Base-by-base conservation (phyloP, 2,329 filamentous ascomycete genomes). In the Teratosphaeria gauchensis region DNA sequence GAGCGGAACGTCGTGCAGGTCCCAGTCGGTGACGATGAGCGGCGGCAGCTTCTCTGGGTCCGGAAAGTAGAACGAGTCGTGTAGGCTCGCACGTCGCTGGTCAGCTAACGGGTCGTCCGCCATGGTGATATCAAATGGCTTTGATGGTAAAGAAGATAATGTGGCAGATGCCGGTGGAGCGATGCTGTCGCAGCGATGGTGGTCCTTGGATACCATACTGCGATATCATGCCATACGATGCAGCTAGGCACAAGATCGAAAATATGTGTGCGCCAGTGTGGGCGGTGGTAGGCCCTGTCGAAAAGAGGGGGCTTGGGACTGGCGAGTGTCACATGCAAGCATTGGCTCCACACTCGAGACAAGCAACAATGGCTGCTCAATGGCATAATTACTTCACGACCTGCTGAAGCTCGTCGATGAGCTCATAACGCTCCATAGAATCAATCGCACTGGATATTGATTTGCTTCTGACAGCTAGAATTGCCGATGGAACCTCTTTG, bases 1-100 rank as follows among this genome's bases (percentile, higher is more conserved):
- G 14, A 59, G 55, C 14, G 53, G 21, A 51, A 30, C 28, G 16
- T 31, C n/a, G 53, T 24, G 56, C n/a, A 46, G 19, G 31, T 59
- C 58, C 54, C 55, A 59, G 35, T 59, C 58, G n/a, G 42, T 48
- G 24, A 57, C 59, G n/a, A 42, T 24, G 21, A 56, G 16, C 5
- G 33, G 32, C 35, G 38, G n/a, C 33, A 21, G 32, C 19, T 57
- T 42, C 24, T n/a, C n/a, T 24, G 52, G 52, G 31, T 53, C 52
- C 6, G 52, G n/a, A 21, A 53, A 53, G 24, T 53, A 31, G 28
- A 19, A 53, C 5, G 42, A 48, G 42, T 48, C 42, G 42, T 48
- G 42, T 8, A 48, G 19, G 5, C 42, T 48, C 42, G 28, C 52
- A 12, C 52, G 52, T 16, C n/a, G 5, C 4, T 31, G 21, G 24